Percentiles rank a stretch among this genome's conserved stretches.
Conservation (phyloP, 768 basidiomycete species). For the Hebeloma cylindrosporum region DNA sequence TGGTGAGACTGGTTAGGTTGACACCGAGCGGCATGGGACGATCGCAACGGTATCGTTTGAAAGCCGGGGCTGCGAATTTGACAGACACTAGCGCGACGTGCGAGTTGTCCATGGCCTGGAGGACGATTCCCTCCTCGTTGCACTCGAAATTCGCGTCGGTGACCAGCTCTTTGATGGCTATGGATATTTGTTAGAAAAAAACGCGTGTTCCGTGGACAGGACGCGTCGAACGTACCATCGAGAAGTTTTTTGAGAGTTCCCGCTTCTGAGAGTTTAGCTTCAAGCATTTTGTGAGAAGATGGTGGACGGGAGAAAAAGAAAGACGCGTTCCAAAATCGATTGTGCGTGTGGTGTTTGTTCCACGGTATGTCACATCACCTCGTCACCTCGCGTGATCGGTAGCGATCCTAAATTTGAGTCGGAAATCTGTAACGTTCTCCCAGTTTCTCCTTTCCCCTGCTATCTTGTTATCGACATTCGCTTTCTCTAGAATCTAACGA, state of each 20-base stretch:
- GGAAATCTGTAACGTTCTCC: too few species aligned
- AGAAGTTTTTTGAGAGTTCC: slow-evolving; percentile 89
- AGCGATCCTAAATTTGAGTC: too few species aligned
- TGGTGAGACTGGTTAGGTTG: slow-evolving; percentile 84
- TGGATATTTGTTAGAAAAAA: slow-evolving; percentile 1
- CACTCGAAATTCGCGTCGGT: slow-evolving; percentile 98
- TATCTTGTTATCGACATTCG: too few species aligned
- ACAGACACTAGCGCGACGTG: slow-evolving; percentile 97
- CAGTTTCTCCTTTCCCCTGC: slow-evolving; percentile 1
- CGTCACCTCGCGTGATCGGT: too few species aligned
- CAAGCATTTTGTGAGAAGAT: slow-evolving; percentile 58
- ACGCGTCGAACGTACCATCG: slow-evolving; percentile 63
- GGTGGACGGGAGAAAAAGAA: slow-evolving; percentile 13
- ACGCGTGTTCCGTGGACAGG: slow-evolving; percentile 4
- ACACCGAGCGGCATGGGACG: slow-evolving; percentile 90
- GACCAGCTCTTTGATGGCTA: slow-evolving; percentile 97
- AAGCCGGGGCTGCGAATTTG: slow-evolving; percentile 73
- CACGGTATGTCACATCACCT: slow-evolving; percentile 25
- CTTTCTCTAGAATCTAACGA: background rate
- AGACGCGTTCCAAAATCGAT: slow-evolving; percentile 33
- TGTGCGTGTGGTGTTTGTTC: slow-evolving; percentile 30
- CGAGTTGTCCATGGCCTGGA: slow-evolving; percentile 99
- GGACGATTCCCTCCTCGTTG: slow-evolving; percentile 88
- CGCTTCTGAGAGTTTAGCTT: slow-evolving; percentile 89
- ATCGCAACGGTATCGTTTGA: slow-evolving; percentile 90